A percentile compares a stretch with the other conserved stretches of the same genome.
phyloP scores from a whole-genome alignment of 2,329 filamentous ascomycete species.

The Ophiostoma pallidulum region DNA sequence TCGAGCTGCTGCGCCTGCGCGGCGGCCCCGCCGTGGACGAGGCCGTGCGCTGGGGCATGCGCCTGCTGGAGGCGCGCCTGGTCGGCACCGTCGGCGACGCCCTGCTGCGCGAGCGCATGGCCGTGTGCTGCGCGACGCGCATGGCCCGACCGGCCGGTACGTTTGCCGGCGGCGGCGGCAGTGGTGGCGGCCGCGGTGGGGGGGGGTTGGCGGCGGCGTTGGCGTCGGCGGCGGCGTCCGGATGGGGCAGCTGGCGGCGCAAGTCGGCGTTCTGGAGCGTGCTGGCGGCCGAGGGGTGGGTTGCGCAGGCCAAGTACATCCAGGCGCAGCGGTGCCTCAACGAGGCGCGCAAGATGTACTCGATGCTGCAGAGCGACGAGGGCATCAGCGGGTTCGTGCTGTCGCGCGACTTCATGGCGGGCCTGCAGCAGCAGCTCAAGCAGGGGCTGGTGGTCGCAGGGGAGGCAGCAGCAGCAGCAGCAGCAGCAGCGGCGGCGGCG shows the following conservation, averaged over 20 bases:
- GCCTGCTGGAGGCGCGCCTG: constrained; percentile 67
- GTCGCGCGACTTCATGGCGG: constrained; percentile 44
- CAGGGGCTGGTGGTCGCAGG: constrained; percentile 31
- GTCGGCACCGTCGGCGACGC: constrained; percentile 68
- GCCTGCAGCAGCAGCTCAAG: constrained; percentile 41
- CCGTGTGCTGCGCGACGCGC: constrained; percentile 73
- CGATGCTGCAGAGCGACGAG: constrained; percentile 37
- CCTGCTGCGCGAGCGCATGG: constrained; percentile 76
- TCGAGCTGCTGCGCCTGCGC: constrained; percentile 75
- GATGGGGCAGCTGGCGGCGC: constrained; percentile 62
- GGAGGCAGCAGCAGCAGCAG: constrained; percentile 12
- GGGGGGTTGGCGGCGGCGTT: too few relatives aligned
- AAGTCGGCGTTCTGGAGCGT: constrained; percentile 89
- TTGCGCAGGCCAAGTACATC: constrained; percentile 63
- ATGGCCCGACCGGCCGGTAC: too few relatives aligned
- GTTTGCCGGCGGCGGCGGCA: too few relatives aligned
- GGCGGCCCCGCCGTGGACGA: constrained; percentile 76
- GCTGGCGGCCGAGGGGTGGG: constrained; percentile 75
- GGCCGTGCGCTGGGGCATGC: constrained; percentile 74
- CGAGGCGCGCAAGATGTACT: constrained; percentile 51
- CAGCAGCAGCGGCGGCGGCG: neutral
- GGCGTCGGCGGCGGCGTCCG: too few relatives aligned
- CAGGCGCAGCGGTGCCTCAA: constrained; percentile 72
- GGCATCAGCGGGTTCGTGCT: constrained; percentile 42
- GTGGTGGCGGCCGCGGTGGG: too few relatives aligned